Percentiles rank a stretch among this genome's conserved stretches.
Evolutionary conservation across 805 yeast species (phyloP).

Genomic region (Jamesozyma spencerorum): DNA sequence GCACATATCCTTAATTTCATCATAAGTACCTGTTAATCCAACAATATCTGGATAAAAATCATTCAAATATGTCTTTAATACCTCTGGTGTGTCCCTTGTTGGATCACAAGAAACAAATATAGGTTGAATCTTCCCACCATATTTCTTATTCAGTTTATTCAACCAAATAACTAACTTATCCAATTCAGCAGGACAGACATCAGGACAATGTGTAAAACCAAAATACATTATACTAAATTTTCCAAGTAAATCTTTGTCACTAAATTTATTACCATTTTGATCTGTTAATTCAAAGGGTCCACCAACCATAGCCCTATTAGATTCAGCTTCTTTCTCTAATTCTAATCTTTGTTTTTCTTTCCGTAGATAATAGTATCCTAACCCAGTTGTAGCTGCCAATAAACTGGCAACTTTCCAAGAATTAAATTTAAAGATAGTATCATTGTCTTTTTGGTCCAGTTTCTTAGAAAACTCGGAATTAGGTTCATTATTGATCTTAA

Average conservation of each 20-base stretch:
- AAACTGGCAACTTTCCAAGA: conserved; percentile 74
- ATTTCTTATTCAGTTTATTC: conserved; percentile 50
- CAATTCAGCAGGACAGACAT: conserved; percentile 94
- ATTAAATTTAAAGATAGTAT: conserved; percentile 39
- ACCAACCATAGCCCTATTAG: conserved; percentile 83
- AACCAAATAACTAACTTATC: conserved; percentile 71
- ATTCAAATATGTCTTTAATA: conserved; percentile 64
- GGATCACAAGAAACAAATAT: conserved; percentile 95
- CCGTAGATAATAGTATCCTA: conserved; percentile 57
- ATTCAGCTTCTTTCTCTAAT: conserved; percentile 71
- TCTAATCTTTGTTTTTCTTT: conserved; percentile 66
- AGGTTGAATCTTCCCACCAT: conserved; percentile 54
- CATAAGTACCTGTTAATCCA: conserved; percentile 88
- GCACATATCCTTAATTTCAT: conserved; percentile 73
- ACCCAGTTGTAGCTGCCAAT: conserved; percentile 55
- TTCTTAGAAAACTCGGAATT: not conserved
- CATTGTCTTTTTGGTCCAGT: not conserved
- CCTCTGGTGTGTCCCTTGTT: conserved; percentile 81
- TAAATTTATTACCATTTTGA: conserved; percentile 59
- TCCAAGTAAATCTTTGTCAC: conserved; percentile 66
- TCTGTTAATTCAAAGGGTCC: conserved; percentile 62
- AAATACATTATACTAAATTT: conserved; percentile 77
- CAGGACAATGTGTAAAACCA: conserved; percentile 97
- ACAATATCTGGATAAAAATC: conserved; percentile 85
- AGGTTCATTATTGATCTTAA: conserved; percentile 1